Percentiles rank a stretch among this genome's conserved stretches.
Conservation (phyloP, 1,139 yeast genomes). For the Pichia sp. region DNA sequence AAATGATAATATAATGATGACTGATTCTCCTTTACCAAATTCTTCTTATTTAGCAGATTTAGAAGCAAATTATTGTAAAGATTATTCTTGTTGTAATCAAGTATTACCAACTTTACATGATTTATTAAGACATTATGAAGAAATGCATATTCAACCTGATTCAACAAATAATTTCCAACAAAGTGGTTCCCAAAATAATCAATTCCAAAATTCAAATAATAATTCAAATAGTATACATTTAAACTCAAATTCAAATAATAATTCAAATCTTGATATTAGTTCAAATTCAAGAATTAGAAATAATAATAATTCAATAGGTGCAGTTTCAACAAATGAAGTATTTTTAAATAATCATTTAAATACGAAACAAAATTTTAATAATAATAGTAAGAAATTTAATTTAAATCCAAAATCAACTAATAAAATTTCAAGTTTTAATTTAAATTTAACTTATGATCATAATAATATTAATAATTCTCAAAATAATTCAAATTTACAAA, state of each 20-base stretch:
- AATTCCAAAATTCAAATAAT: background rate
- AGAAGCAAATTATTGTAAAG: constrained; percentile 94
- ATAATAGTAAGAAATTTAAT: constrained; percentile 11
- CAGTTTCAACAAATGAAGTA: constrained; percentile 73
- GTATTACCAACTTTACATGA: constrained; percentile 90
- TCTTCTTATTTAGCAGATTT: constrained; percentile 82
- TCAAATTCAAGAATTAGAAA: constrained; percentile 32
- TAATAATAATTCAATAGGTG: constrained; percentile 41
- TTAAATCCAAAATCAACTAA: constrained; percentile 4
- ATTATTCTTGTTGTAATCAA: constrained; percentile 93
- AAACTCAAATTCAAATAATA: background rate
- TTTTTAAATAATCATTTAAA: constrained; percentile 39
- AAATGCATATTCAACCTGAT: constrained; percentile 60
- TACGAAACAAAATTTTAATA: constrained; percentile 11
- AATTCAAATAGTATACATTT: background rate
- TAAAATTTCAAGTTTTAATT: constrained; percentile 8
- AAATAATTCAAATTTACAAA: background rate
- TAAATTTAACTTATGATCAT: constrained; percentile 6
- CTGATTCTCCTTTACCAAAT: constrained; percentile 52
- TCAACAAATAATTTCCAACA: too few species aligned
- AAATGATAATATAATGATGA: constrained; percentile 29
- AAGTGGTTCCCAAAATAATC: background rate
- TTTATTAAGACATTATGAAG: constrained; percentile 89
- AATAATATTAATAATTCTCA: background rate
- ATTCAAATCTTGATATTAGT: background rate